Base-by-base conservation (phyloP, 1,284 basidiomycete species). In the Cutaneotrichosporon dermatis region DNA sequence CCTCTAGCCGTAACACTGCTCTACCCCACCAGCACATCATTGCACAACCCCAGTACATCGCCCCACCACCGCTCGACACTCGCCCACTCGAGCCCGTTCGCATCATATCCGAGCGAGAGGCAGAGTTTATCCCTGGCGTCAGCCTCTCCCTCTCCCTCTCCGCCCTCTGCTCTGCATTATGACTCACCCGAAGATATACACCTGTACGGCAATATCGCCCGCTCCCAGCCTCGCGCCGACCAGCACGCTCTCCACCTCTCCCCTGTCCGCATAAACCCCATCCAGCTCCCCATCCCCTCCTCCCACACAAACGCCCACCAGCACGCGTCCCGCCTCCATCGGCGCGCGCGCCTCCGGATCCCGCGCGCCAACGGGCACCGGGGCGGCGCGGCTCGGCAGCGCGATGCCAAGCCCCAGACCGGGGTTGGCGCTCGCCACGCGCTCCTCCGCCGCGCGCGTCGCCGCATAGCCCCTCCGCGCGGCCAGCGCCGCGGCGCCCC, bases 211-310 rank as follows among this genome's bases (percentile, higher is more conserved):
- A 81, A 89, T 84, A 7, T 84, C 88, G 3, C 88, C 85, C 0
- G 82, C 66, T 1, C 88, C 83, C 71, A 90, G 88, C 7, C 89
- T 81, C 4, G 86, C 88, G 0, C 88, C 89, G 3, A 88, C 90
- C 79, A 12, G 84, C 84, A 64, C 86, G 83, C 37, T 90, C 78
- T 16, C 63, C 40, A 75, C 84, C 73, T 0, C 79, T 70, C 8
- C 82, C 80, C 16, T 4, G 76, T 84, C 87, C 62, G 85, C 83
- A 78, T 90, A 92, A 16, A 86, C 86, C 4, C 82, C 85, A 70
- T 91, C 89, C 50, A 90, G 79, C 70, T 89, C 90, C 2, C 89
- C 88, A 25, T 25, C 25, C 25, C 25, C 25, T 25, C 25, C 25
- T 25, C 25, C 25, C 39, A 90, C 81, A 59, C 91, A 80, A 8